Conservation (phyloP, 106 monocot genomes). For the Chionographis japonica region DNA sequence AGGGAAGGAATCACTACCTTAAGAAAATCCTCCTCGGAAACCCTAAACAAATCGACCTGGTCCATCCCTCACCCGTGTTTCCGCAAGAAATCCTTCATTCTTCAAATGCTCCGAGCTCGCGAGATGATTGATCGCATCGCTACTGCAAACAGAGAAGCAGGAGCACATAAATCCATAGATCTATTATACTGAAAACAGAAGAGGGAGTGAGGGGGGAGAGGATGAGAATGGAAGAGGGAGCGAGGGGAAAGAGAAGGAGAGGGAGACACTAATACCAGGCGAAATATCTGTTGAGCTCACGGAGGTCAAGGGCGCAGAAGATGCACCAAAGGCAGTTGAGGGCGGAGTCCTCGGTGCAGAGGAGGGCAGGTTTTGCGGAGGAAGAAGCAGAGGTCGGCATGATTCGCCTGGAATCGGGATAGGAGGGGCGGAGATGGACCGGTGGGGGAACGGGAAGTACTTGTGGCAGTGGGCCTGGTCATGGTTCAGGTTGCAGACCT, state of each 20-base stretch:
- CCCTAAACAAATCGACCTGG: constrained; percentile 44
- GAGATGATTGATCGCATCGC: constrained; percentile 58
- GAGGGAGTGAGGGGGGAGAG: too few species aligned
- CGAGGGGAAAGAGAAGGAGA: too few species aligned
- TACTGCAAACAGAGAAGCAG: constrained; percentile 44
- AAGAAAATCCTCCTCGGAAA: constrained; percentile 53
- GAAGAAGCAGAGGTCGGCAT: constrained; percentile 44
- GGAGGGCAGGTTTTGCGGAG: constrained; percentile 37
- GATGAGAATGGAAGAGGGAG: too few species aligned
- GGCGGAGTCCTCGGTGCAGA: constrained; percentile 27
- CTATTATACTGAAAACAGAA: too few species aligned
- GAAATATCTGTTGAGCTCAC: constrained; percentile 36
- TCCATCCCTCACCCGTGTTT: constrained; percentile 72
- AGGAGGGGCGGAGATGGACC: constrained; percentile 52
- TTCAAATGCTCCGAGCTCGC: constrained; percentile 59
- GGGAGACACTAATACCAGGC: constrained; percentile 38
- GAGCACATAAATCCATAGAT: too few species aligned
- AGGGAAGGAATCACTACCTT: constrained; percentile 44
- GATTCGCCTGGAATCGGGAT: constrained; percentile 53
- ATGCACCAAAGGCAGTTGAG: constrained; percentile 67
- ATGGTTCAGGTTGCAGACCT: constrained; percentile 81
- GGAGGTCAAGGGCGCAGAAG: constrained; percentile 63
- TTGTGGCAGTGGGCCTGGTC: constrained; percentile 78
- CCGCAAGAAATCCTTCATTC: constrained; percentile 71
- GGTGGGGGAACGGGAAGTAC: constrained; percentile 52